Evolutionary conservation across 139 green algal species (phyloP), one percentile per base, ranked within the genome.

Genomic region (Diplosphaera chodatii): DNA sequence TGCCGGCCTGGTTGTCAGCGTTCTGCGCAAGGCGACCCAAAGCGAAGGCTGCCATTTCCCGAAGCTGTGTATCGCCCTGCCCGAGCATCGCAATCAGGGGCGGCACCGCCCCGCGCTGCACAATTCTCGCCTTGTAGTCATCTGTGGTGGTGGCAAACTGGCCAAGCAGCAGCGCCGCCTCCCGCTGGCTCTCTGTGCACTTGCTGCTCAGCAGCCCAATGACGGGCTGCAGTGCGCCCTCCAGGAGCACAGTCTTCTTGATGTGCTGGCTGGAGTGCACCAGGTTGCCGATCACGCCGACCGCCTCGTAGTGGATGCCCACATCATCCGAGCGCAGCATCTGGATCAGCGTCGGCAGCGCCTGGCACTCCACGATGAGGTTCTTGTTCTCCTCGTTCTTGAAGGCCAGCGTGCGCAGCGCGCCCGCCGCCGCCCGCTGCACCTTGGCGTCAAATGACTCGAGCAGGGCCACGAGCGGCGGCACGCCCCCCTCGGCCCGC

Each of bases 381-480:
- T 91, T 86, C 77, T 99, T 99, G 86, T 98, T 98, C 55, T 96
- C 90, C 31, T 98, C 93, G 67, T 98, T 98, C 72, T 98, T 98
- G 85, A 99, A 99, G 0, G 95, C 95, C 28, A 99, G 83, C 4
- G 94, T 98, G 30, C 95, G 81, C 79, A 99, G 77, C 1, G 90
- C 88, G 8, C 90, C 89, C 22, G 92, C 92, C 22, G 86, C 89
- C 20, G 94, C 93, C 0, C 91, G 79, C 76, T 97, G 90, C 40
- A 89, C 90, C 80, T 98, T 98, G 55, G 84, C 40, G 71, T 98
- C 94, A 67, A 85, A 83, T 1, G 81, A 84, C 48, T 92, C 85
- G 27, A 98, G 78, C 63, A 99, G 81, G 0, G 75, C 72, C 18
- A 98, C 91, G 33, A 99, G 76, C 1, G 93, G 92, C 6, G 92